Conservation (phyloP, 2,329 filamentous ascomycete genomes). For the Nannizzia gypsea region DNA sequence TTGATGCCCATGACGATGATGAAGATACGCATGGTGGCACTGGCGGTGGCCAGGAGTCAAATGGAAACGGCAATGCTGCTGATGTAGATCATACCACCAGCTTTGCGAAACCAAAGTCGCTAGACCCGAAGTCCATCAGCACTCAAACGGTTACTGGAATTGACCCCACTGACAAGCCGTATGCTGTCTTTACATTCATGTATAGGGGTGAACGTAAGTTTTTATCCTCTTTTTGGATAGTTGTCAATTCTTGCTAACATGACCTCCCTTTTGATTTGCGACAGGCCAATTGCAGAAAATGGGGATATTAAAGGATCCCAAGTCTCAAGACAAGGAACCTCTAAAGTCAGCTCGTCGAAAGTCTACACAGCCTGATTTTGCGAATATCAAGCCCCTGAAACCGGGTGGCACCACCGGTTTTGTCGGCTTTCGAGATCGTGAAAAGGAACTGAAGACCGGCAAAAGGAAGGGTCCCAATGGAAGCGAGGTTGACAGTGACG, state of each 20-base stretch:
- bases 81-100: conserved; percentile 95
- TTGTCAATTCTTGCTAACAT: neutral
- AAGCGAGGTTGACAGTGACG: conserved; percentile 63
- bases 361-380: conserved; percentile 74
- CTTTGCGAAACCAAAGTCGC: conserved; percentile 89
- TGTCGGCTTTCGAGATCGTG: conserved; percentile 68
- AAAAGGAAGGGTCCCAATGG: conserved; percentile 47
- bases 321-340: conserved; percentile 49
- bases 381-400: conserved; percentile 71
- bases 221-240: neutral
- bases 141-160: conserved; percentile 99
- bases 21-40: conserved; percentile 51
- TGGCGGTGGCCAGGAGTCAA: conserved; percentile 23
- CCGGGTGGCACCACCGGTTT: conserved; percentile 82
- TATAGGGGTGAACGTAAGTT: conserved; percentile 86
- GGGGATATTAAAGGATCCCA: conserved; percentile 65
- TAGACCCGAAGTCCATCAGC: conserved; percentile 94
- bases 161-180: conserved; percentile 89
- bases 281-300: conserved; percentile 91
- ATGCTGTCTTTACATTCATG: conserved; percentile 94
- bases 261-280: conserved; percentile 5
- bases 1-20: conserved; percentile 91
- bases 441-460: conserved; percentile 45
- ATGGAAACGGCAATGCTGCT: conserved; percentile 49
- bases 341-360: conserved; percentile 59